These are phyloP conservation scores for Penicillium polonicum DNA, from an alignment of 2,329 filamentous ascomycete species.

Conservation along the genomic window DNA sequence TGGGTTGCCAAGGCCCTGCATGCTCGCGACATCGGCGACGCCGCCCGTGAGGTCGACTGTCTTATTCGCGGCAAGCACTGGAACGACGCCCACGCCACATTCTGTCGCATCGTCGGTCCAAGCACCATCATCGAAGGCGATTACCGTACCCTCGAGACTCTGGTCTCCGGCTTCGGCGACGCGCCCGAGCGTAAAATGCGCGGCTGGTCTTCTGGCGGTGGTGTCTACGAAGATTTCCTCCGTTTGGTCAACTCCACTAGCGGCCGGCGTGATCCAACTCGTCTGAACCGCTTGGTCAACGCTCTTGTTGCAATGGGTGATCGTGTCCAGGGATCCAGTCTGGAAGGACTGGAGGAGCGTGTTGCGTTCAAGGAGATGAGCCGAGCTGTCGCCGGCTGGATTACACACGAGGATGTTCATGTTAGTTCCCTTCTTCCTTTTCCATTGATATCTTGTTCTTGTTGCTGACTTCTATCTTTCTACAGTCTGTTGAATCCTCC, in stretches of 20 bases:
- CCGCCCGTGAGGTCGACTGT: constrained; percentile 70
- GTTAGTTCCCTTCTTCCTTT: constrained; percentile 44
- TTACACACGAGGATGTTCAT: constrained; percentile 59
- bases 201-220: constrained; percentile 76
- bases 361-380: constrained; percentile 84
- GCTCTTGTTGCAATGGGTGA: constrained; percentile 47
- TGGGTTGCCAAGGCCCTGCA: constrained; percentile 84
- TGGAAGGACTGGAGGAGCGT: constrained; percentile 55
- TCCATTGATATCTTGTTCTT: neutral
- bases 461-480: constrained; percentile 8
- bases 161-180: constrained; percentile 70
- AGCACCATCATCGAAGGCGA: constrained; percentile 78
- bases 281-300: constrained; percentile 48
- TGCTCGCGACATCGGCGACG: constrained; percentile 71
- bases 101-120: constrained; percentile 78
- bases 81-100: constrained; percentile 78
- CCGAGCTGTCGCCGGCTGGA: constrained; percentile 66
- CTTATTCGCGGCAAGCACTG: constrained; percentile 75
- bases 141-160: constrained; percentile 64
- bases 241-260: constrained; percentile 46
- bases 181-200: constrained; percentile 60
- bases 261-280: constrained; percentile 42
- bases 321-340: constrained; percentile 52
- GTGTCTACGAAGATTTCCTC: constrained; percentile 70
- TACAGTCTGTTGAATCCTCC: constrained; percentile 37